Base-by-base conservation (phyloP, 257 asterid species). In the Penstemon davidsonii region DNA sequence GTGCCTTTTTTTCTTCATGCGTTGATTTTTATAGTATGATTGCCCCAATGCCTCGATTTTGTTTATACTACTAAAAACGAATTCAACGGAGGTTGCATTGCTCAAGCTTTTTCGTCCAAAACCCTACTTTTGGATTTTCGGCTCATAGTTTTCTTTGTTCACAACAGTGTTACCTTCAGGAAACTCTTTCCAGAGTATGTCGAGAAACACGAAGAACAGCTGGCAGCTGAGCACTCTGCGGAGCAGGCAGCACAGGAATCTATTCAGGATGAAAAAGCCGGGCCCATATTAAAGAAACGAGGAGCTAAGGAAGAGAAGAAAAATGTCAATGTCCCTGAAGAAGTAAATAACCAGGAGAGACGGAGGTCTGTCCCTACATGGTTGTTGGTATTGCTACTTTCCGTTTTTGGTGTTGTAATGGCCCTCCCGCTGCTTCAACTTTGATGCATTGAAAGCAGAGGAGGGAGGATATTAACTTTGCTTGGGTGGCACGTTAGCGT, bases 361-460 rank as follows among this genome's bases (percentile, higher is more conserved):
- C 74, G 67, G 60, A 68, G 72, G 54, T 73, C 95, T 37, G 79
- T 80, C 67, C 96, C 98, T 4, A 80, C 95, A 50, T 89, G 96
- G 99, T 67, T 81, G 67, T 72, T 87, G 52, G 25, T 91, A 69
- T 55, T 94, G 86, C 84, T 89, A 51, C 78, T 83, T 70, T 86
- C 83, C 58, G 66, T 86, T 67, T 86, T 91, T 74, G 96, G 86
- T 69, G 83, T 78, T 61, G 86, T 94, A 13, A 91, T 94, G 99
- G 93, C 98, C 42, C 78, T 94, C 63, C 99, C 99, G 72, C 79
- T 94, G 76, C 90, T 87, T 80, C 96, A 88, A 77, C 87, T 85
- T 64, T 91, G 86, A 83, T 73, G 25, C 40, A 49, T 40, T 39
- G 52, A 62, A 4, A 12, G 72, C 50, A 53, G 11, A 36, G 58